These are phyloP conservation scores for Podaxis carcinomalis DNA, from an alignment of 768 basidiomycete genomes.

Conservation along the genomic window DNA sequence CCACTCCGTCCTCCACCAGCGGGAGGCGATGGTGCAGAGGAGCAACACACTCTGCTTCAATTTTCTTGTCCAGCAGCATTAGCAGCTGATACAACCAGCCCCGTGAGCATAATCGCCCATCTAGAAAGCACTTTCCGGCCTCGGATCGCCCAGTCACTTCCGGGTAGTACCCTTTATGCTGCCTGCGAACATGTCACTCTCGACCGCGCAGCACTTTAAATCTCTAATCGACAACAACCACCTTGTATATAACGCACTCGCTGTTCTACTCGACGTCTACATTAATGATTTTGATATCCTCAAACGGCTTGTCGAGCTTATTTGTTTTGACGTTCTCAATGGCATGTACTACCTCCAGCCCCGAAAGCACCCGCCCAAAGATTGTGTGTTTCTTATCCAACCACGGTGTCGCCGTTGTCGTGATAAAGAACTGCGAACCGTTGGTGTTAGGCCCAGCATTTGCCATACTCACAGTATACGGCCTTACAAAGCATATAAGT, in stretches of 20 bases:
- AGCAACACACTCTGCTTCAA: slow-evolving; percentile 12
- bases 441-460: slow-evolving; percentile 89
- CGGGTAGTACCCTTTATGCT: neutral
- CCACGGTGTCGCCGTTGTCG: slow-evolving; percentile 92
- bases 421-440: slow-evolving; percentile 98
- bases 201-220: slow-evolving; percentile 8
- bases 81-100: neutral
- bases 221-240: neutral
- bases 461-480: slow-evolving; percentile 95
- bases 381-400: slow-evolving; percentile 90
- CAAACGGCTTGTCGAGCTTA: slow-evolving; percentile 85
- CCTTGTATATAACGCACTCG: neutral
- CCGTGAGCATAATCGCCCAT: neutral
- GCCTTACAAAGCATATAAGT: slow-evolving; percentile 46
- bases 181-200: neutral
- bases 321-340: slow-evolving; percentile 90
- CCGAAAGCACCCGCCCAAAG: slow-evolving; percentile 84
- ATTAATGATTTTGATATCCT: slow-evolving; percentile 90
- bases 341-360: slow-evolving; percentile 83
- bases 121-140: neutral
- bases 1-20: slow-evolving; percentile 42
- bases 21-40: neutral
- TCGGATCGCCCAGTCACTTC: neutral
- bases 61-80: slow-evolving; percentile 7
- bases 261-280: slow-evolving; percentile 58